Evolutionary conservation across 805 yeast species (phyloP), one percentile per base, ranked within the genome.

Genomic region (Candida andamanensis): DNA sequence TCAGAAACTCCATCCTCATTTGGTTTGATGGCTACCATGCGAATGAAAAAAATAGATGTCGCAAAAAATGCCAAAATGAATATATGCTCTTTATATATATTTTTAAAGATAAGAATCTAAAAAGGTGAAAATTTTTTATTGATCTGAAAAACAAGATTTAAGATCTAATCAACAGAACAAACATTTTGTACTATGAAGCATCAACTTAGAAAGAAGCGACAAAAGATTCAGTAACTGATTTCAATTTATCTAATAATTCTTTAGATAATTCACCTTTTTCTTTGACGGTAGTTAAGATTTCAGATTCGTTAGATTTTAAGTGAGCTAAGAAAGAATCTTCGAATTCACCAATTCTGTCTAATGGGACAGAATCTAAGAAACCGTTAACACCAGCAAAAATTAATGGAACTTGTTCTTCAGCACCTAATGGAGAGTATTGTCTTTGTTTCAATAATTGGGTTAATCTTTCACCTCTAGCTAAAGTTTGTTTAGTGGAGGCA

Each of bases 381-480:
- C 99, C 99, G 81, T 90, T 89, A 61, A 94, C 98, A 90, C 99
- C 99, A 49, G 97, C 98, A 79, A 68, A 92, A 65, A 92, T 87
- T 64, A 87, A 74, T 64, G 98, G 98, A 47, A 94, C 98, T 77
- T 87, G 96, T 74, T 90, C 96, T 74, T 92, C 97, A 60, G 97
- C 95, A 64, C 95, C 82, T 63, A 90, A 74, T 67, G 99, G 99
- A 57, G 82, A 58, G 79, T 80, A 86, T 79, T 92, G 99, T 70
- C 80, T 84, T 79, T 92, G 99, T 76, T 90, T 89, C 70, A 92
- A 81, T 69, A 92, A 76, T 77, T 89, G 97, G 57, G 98, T 92
- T 64, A 92, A 84, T 79, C 99, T 90, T 83, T 92, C 98, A 87
- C 99, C 99, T 84, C 99, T 89, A 59, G 76, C 74, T 69, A 92